Evolutionary conservation across 2,329 filamentous ascomycete genomes (phyloP).

Genomic region (Ramularia collo-cygni): DNA sequence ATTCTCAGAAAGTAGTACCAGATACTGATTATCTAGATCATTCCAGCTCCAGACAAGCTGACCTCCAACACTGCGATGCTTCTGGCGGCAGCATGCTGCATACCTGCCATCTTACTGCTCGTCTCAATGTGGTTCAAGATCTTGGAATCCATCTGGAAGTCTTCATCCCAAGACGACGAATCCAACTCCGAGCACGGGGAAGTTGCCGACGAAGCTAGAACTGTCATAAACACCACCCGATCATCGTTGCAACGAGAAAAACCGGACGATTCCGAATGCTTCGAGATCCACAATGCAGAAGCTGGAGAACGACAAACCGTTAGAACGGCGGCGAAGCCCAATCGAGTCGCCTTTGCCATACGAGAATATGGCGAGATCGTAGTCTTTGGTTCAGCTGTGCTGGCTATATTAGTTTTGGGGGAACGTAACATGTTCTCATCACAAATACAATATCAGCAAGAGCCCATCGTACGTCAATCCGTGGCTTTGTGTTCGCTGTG

Average conservation of each 20-base stretch:
- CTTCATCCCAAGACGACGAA: neutral
- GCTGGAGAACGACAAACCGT: no score
- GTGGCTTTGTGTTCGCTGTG: conserved; percentile 16
- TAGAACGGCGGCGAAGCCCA: no score
- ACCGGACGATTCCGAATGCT: neutral
- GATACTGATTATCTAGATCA: no score
- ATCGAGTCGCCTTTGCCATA: conserved; percentile 4
- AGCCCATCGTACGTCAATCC: conserved; percentile 49
- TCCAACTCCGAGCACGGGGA: no score
- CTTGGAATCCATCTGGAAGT: conserved; percentile 54
- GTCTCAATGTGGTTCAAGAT: conserved; percentile 60
- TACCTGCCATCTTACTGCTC: conserved; percentile 57
- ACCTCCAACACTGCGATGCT: conserved; percentile 55
- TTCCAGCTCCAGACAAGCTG: conserved; percentile 50
- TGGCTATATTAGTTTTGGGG: conserved; percentile 55
- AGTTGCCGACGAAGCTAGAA: no score
- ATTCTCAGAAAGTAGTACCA: no score
- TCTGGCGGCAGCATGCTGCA: conserved; percentile 57
- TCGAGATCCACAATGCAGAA: no score
- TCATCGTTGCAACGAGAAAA: neutral
- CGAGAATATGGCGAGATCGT: conserved; percentile 46
- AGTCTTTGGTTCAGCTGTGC: conserved; percentile 51
- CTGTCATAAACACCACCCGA: no score
- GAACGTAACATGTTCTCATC: conserved; percentile 58
- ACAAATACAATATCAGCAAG: conserved; percentile 52